Percentiles rank a stretch among this genome's conserved stretches.
Conservation (phyloP, 305 asterid genomes). For the Fraxinus paxiana region DNA sequence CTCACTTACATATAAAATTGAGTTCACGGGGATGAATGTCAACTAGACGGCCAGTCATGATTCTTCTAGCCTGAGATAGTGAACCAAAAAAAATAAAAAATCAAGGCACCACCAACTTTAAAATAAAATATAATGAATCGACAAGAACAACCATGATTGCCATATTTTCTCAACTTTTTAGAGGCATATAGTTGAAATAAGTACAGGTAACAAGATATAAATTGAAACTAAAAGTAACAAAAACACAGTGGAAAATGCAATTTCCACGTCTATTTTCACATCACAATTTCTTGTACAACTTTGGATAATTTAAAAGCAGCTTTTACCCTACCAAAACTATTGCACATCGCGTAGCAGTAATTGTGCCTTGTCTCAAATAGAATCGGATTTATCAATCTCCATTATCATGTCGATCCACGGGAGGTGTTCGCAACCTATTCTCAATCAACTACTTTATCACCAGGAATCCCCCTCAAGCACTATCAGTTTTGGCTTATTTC, state of each 20-base stretch:
- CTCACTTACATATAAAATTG: conserved; percentile 59
- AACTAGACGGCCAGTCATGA: conserved; percentile 46
- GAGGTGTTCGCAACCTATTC: background rate
- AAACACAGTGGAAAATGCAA: background rate
- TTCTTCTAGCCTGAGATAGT: conserved; percentile 37
- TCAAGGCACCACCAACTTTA: background rate
- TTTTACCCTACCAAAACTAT: background rate
- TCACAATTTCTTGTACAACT: background rate
- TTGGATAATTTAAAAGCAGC: background rate
- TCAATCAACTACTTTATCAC: background rate
- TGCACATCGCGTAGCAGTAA: background rate
- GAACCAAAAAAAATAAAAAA: background rate
- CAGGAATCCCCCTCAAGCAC: background rate
- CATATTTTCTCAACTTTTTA: background rate
- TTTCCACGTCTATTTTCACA: background rate
- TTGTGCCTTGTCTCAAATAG: background rate
- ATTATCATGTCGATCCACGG: background rate
- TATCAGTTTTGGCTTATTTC: background rate
- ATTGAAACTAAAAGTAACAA: background rate
- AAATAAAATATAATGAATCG: background rate
- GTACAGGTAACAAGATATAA: background rate
- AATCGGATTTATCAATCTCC: background rate
- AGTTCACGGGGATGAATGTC: conserved; percentile 82
- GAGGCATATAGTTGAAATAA: background rate
- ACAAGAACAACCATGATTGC: background rate